phyloP scores from a whole-genome alignment of 768 basidiomycete genomes.

The Glaciozyma martinii region DNA sequence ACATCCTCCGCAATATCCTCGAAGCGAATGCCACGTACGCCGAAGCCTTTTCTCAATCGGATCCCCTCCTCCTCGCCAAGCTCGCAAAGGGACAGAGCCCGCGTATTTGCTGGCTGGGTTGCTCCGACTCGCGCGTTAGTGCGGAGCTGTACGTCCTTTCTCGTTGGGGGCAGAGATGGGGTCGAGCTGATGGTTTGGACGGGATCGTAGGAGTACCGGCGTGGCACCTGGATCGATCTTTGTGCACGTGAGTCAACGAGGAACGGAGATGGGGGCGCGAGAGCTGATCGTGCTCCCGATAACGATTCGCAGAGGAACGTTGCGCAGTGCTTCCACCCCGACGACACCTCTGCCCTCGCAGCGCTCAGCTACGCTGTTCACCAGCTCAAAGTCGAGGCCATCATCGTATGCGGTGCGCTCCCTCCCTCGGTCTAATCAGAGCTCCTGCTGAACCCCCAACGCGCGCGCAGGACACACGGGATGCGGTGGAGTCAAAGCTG shows the following conservation, averaged over 20 bases:
- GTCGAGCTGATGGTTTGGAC: too few species aligned
- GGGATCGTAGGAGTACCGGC: constrained; percentile 25
- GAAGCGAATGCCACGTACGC: constrained; percentile 15
- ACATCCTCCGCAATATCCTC: constrained; percentile 4
- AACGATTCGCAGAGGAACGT: constrained; percentile 31
- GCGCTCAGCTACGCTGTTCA: constrained; percentile 35
- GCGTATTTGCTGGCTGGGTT: constrained; percentile 34
- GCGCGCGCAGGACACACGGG: constrained; percentile 25
- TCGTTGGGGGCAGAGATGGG: background rate
- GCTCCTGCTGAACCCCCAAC: background rate
- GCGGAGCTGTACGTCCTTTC: constrained; percentile 30
- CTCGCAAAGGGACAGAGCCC: constrained; percentile 31
- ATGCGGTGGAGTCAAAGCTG: constrained; percentile 28
- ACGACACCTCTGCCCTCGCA: constrained; percentile 30
- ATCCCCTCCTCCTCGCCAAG: constrained; percentile 28
- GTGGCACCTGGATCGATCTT: constrained; percentile 36
- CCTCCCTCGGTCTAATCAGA: background rate
- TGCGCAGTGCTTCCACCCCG: constrained; percentile 33
- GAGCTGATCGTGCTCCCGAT: background rate
- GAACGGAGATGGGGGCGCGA: too few species aligned
- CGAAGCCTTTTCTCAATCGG: constrained; percentile 21
- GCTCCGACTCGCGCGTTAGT: constrained; percentile 32
- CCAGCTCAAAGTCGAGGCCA: constrained; percentile 32
- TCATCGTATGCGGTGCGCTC: constrained; percentile 33
- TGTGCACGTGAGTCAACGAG: constrained; percentile 29